Percentiles rank a stretch among this genome's conserved stretches.
These are phyloP conservation scores for Microdochium paspali DNA, from an alignment of 2,329 filamentous ascomycete genomes.

Conservation along the genomic window DNA sequence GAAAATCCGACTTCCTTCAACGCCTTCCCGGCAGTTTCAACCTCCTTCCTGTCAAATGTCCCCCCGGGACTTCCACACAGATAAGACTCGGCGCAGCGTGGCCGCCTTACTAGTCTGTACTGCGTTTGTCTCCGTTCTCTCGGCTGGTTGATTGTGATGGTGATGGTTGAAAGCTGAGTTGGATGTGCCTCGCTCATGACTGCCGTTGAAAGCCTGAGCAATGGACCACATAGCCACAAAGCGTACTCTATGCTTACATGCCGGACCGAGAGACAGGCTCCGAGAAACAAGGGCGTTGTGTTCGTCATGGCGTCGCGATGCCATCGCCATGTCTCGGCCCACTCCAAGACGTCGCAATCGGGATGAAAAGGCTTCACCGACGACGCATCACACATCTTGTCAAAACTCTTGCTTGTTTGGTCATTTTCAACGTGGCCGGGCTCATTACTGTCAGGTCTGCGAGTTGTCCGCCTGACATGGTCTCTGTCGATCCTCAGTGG, in stretches of 20 bases:
- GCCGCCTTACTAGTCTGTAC: background rate
- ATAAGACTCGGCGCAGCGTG: background rate
- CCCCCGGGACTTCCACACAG: background rate
- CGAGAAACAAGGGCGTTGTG: conserved; percentile 9
- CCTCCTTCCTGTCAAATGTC: background rate
- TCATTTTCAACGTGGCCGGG: background rate
- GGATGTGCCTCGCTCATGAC: conserved; percentile 5
- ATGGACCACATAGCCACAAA: conserved; percentile 3
- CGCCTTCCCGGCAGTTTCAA: background rate
- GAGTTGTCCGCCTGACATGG: background rate
- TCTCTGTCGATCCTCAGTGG: background rate
- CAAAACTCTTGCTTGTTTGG: background rate
- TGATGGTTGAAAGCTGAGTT: background rate
- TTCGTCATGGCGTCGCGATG: background rate
- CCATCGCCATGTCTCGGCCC: conserved; percentile 8
- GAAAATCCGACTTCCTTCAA: background rate
- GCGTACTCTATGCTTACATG: conserved; percentile 8
- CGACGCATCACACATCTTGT: conserved; percentile 1
- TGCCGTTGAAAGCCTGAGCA: conserved; percentile 7
- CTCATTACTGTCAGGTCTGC: background rate
- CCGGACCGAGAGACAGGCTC: conserved; percentile 9
- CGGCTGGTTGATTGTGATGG: background rate
- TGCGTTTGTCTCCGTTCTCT: background rate
- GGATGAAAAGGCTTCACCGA: conserved; percentile 5
- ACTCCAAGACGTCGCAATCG: conserved; percentile 8